phyloP scores from a whole-genome alignment of 768 basidiomycete species.

The Hydnomerulius pinastri region DNA sequence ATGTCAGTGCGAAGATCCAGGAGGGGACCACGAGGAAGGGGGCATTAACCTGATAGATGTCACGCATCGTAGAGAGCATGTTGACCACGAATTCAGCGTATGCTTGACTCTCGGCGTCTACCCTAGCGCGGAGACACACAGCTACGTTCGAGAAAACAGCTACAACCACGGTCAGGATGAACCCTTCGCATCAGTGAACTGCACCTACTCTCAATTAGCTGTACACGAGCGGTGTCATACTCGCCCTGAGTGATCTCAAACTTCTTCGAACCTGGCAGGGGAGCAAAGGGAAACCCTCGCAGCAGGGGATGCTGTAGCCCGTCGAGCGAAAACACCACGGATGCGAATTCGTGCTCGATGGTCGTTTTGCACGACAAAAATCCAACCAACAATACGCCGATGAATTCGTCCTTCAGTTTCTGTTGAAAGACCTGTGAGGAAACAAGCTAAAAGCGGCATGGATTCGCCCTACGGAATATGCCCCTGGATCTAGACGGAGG shows the following conservation, averaged over 20 bases:
- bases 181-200: slow-evolving; percentile 4
- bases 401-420: slow-evolving; percentile 50
- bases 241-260: slow-evolving; percentile 33
- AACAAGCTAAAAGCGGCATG: background rate
- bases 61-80: slow-evolving; percentile 56
- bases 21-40: background rate
- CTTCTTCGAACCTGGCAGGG: slow-evolving; percentile 21
- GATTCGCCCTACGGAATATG: slow-evolving; percentile 52
- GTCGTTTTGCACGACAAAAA: slow-evolving; percentile 49
- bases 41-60: slow-evolving; percentile 42
- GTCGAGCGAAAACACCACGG: slow-evolving; percentile 60
- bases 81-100: slow-evolving; percentile 43
- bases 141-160: slow-evolving; percentile 50
- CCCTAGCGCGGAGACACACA: slow-evolving; percentile 32
- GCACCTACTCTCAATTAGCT: slow-evolving; percentile 42
- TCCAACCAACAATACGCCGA: slow-evolving; percentile 54
- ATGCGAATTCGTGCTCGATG: slow-evolving; percentile 60
- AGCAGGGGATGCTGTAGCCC: slow-evolving; percentile 55
- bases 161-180: slow-evolving; percentile 26
- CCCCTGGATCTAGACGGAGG: slow-evolving; percentile 58
- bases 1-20: slow-evolving; percentile 8
- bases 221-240: slow-evolving; percentile 35
- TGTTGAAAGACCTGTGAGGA: slow-evolving; percentile 23
- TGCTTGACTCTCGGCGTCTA: slow-evolving; percentile 36
- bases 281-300: slow-evolving; percentile 31